Percentiles rank a stretch among this genome's conserved stretches.
Conservation (phyloP, 768 basidiomycete genomes). For the Saitozyma sp. region DNA sequence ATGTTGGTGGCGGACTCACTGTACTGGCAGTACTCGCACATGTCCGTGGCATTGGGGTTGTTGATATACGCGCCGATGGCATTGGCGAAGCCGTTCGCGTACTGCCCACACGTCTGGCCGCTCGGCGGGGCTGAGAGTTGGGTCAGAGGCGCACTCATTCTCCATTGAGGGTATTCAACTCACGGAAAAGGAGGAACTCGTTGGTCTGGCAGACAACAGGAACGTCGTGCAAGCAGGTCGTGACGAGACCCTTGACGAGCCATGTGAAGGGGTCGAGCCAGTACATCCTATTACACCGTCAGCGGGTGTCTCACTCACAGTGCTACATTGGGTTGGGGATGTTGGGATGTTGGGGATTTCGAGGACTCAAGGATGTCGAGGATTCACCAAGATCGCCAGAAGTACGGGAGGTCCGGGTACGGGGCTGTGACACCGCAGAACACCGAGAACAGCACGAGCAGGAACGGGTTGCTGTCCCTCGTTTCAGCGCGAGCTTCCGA, state of each 20-base stretch:
- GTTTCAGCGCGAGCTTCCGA: too few species aligned
- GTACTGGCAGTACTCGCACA: conserved; percentile 69
- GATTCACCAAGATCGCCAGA: conserved; percentile 54
- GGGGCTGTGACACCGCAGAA: conserved; percentile 26
- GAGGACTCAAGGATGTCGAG: too few species aligned
- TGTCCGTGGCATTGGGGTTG: conserved; percentile 57
- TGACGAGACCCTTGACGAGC: conserved; percentile 59
- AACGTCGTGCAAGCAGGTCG: conserved; percentile 76
- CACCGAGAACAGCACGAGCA: conserved; percentile 17
- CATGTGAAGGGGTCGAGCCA: conserved; percentile 52
- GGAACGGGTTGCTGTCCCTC: conserved; percentile 12
- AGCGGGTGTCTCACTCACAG: not conserved
- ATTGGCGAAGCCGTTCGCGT: conserved; percentile 69
- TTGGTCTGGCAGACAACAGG: conserved; percentile 56
- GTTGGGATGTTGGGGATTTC: too few species aligned
- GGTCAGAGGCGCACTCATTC: too few species aligned
- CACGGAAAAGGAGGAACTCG: conserved; percentile 44
- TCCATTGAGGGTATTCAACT: too few species aligned
- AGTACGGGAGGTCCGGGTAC: conserved; percentile 65
- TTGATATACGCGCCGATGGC: conserved; percentile 74
- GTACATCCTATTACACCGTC: conserved; percentile 56
- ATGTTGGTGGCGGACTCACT: not conserved
- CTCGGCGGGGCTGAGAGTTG: conserved; percentile 58
- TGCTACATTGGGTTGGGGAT: too few species aligned
- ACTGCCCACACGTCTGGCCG: conserved; percentile 70